phyloP scores from a whole-genome alignment of 371 early-diverging fungal species.

The Actinomortierella ambigua region DNA sequence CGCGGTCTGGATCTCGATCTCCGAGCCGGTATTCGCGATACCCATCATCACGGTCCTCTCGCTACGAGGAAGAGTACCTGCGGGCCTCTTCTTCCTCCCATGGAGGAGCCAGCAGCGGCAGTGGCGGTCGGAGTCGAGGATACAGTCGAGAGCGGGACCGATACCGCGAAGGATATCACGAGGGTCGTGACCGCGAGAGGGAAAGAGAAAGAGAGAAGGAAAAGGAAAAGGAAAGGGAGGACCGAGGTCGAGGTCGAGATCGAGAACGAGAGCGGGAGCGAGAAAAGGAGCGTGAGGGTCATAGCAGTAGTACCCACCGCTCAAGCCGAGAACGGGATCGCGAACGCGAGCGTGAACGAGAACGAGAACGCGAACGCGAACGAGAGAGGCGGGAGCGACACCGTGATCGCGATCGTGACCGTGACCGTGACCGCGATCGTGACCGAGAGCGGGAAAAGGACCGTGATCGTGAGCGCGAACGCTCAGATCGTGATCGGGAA shows the following conservation, averaged over 20 bases:
- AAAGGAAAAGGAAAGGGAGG: background rate
- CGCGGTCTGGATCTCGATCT: slow-evolving; percentile 30
- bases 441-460: background rate
- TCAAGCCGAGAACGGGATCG: background rate
- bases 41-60: too few species aligned
- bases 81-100: too few species aligned
- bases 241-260: background rate
- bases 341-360: background rate
- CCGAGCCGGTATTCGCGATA: slow-evolving; percentile 25
- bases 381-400: background rate
- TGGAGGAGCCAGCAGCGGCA: too few species aligned
- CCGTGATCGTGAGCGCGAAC: background rate
- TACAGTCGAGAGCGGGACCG: too few species aligned
- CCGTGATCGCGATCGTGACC: background rate
- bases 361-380: background rate
- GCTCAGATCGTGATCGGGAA: background rate
- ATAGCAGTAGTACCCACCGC: background rate
- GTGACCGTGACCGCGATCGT: background rate
- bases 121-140: too few species aligned
- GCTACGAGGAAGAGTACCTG: too few species aligned
- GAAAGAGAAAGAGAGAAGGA: background rate
- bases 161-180: too few species aligned
- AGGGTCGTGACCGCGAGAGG: too few species aligned
- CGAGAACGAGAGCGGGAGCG: slow-evolving; percentile 3
- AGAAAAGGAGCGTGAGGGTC: slow-evolving; percentile 5